Evolutionary conservation across 805 yeast genomes (phyloP), one percentile per base, ranked within the genome.

Genomic region (Starmerella kuoi): DNA sequence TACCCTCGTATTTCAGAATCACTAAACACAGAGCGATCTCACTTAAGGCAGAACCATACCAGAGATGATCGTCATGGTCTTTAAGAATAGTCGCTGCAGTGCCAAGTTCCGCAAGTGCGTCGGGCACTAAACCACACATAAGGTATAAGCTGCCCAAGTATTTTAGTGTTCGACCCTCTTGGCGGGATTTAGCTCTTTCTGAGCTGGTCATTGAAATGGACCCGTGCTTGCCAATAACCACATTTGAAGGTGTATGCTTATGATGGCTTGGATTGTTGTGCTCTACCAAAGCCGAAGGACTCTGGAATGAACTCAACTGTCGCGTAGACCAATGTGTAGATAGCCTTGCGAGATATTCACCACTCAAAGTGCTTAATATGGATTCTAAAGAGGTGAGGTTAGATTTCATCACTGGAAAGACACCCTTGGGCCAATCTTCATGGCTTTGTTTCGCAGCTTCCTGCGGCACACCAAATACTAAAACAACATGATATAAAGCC

Each of bases 11-110:
- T 11, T 78, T 68, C 37, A 83, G 63, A 41, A 86, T 59, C 4
- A 79, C 58, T 31, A 79, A 58, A 45, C 82, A 73, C 1, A 83
- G 74, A 0, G 79, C 80, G 9, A 86, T 63, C 0, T 87, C 84
- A 52, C 86, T 95, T n/a, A 88, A 57, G 0, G 95, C 76, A 23
- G 88, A 78, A 0, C 79, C 97, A 12, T 84, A 67, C 97, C 97
- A 91, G 7, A 91, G 63, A 53, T 73, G 72, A 57, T 91, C 98
- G 38, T 75, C 75, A 2, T 77, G 66, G 11, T 72, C 66, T 46
- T 74, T 75, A 41, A 85, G 61, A 20, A 70, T 62, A 2, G 64
- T 54, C 1, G 79, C 68, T 0, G 95, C 77, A 31, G 86, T 94
- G n/a, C 77, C 72, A 52, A 86, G 78, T 45, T 76, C 75, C 20